These are phyloP conservation scores for Aspergillus caelatus DNA, from an alignment of 2,329 filamentous ascomycete species.

Conservation along the genomic window DNA sequence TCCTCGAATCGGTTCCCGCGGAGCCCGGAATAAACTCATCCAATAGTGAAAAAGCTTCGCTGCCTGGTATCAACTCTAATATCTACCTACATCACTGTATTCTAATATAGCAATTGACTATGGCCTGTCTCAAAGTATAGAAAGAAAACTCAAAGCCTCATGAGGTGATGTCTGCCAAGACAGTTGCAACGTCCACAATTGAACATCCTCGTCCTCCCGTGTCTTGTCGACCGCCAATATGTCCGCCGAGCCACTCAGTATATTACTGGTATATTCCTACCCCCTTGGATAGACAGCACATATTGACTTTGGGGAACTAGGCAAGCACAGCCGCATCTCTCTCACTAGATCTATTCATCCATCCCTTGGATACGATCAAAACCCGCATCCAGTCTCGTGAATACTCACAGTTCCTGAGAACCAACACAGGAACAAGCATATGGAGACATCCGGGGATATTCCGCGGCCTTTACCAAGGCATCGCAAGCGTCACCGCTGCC, in stretches of 20 bases:
- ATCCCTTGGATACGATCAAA: conserved; percentile 1
- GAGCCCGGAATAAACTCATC: neutral
- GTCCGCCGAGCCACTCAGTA: neutral
- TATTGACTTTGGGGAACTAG: neutral
- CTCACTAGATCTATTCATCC: neutral
- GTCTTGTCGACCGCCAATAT: neutral
- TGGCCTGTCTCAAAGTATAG: neutral
- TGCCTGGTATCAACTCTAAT: neutral
- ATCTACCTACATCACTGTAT: neutral
- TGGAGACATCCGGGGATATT: conserved; percentile 1
- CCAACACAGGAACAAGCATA: neutral
- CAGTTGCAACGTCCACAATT: neutral
- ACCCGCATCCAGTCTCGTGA: conserved; percentile 2
- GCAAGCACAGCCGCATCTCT: neutral
- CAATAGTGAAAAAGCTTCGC: neutral
- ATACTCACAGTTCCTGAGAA: neutral
- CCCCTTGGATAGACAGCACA: neutral
- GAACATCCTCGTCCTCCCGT: neutral
- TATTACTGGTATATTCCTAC: neutral
- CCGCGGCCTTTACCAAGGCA: conserved; percentile 2
- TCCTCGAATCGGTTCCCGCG: neutral
- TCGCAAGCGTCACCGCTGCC: neutral
- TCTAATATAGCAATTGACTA: neutral
- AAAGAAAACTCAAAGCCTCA: too few species aligned
- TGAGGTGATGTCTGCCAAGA: neutral